phyloP scores from a whole-genome alignment of 1,284 basidiomycete species.

The Trametes sp. region DNA sequence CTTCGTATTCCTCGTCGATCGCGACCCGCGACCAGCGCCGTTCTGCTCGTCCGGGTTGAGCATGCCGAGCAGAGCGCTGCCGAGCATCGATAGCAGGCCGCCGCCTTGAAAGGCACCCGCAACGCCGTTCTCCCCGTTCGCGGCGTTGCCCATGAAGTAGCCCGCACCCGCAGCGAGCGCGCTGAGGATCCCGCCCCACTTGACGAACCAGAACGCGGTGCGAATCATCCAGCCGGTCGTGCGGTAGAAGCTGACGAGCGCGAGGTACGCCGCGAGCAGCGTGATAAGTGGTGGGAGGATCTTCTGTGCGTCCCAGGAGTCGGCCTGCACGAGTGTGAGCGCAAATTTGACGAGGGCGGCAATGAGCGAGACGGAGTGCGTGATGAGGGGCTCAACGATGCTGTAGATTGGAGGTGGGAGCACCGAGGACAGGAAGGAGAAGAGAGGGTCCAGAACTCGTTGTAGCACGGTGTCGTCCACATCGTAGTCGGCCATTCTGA shows the following conservation, averaged over 20 bases:
- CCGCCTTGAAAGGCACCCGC: constrained; percentile 39
- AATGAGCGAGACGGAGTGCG: constrained; percentile 59
- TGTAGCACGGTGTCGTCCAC: constrained; percentile 17
- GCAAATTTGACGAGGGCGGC: constrained; percentile 57
- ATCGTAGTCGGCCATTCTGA: constrained; percentile 17
- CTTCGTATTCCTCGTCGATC: constrained; percentile 32
- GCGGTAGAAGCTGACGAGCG: constrained; percentile 74
- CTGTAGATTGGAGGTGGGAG: constrained; percentile 65
- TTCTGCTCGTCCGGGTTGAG: constrained; percentile 51
- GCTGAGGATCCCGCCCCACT: constrained; percentile 73
- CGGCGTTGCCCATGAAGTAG: constrained; percentile 58
- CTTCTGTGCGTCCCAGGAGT: constrained; percentile 69
- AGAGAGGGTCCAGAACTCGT: constrained; percentile 55
- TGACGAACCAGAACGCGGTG: constrained; percentile 69
- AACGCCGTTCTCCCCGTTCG: constrained; percentile 41
- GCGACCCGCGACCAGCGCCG: constrained; percentile 35
- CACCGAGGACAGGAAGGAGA: constrained; percentile 59
- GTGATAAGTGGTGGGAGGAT: constrained; percentile 78
- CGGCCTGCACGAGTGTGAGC: constrained; percentile 54
- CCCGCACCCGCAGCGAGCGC: constrained; percentile 57
- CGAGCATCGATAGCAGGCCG: constrained; percentile 48
- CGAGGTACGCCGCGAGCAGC: constrained; percentile 74
- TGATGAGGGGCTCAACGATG: constrained; percentile 57
- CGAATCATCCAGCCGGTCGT: constrained; percentile 78
- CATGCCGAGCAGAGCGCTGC: constrained; percentile 51